Conservation (phyloP, 106 monocot genomes). For the Apostasia shenzhenica region DNA sequence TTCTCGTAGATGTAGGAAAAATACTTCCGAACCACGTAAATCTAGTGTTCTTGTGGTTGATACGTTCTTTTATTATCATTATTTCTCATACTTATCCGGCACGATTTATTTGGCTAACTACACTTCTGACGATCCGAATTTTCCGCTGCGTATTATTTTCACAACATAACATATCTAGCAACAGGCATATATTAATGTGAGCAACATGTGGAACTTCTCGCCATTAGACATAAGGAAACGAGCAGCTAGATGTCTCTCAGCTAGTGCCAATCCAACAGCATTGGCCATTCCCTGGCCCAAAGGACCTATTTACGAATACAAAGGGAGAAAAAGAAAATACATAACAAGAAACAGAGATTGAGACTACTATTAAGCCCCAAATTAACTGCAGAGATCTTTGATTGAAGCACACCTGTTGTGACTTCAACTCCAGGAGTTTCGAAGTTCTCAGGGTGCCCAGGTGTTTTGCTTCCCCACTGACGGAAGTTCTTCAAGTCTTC, state of each 20-base stretch:
- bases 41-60: too few relatives aligned
- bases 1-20: too few relatives aligned
- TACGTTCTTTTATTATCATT: too few relatives aligned
- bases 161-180: slow-evolving; percentile 53
- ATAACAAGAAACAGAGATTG: slow-evolving; percentile 35
- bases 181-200: neutral
- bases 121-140: too few relatives aligned
- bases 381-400: slow-evolving; percentile 14
- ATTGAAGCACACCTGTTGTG: slow-evolving; percentile 68
- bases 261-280: slow-evolving; percentile 84
- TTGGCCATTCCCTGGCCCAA: slow-evolving; percentile 85
- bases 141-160: too few relatives aligned
- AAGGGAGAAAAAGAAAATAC: too few relatives aligned
- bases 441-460: slow-evolving; percentile 97
- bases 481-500: slow-evolving; percentile 73
- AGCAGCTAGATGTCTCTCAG: slow-evolving; percentile 74
- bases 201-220: neutral
- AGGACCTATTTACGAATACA: slow-evolving; percentile 28
- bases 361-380: neutral
- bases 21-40: too few relatives aligned
- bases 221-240: slow-evolving; percentile 13
- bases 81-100: too few relatives aligned
- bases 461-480: slow-evolving; percentile 88
- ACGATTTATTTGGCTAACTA: too few relatives aligned
- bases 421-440: slow-evolving; percentile 93